A percentile compares a stretch with the other conserved stretches of the same genome.
Evolutionary conservation across 345 rosid genomes (phyloP).

Genomic region (Acer saccharum): DNA sequence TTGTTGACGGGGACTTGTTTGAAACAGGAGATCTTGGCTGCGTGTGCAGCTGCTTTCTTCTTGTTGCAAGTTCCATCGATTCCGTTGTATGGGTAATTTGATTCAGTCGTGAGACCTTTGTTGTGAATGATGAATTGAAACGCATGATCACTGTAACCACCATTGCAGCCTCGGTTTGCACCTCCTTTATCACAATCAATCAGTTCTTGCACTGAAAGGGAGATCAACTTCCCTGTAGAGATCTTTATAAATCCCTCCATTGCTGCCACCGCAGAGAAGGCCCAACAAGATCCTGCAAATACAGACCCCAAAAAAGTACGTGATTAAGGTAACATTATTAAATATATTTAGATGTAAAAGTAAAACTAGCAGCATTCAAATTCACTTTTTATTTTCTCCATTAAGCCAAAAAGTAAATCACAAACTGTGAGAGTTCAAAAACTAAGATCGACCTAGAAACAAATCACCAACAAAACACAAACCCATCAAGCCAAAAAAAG

Average conservation of each 20-base stretch:
- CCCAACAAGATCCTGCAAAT: slow-evolving; percentile 25
- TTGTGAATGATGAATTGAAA: slow-evolving; percentile 30
- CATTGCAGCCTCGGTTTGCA: slow-evolving; percentile 31
- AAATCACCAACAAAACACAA: not conserved
- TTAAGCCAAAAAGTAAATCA: too few relatives aligned
- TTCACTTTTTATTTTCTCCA: too few relatives aligned
- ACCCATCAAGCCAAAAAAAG: not conserved
- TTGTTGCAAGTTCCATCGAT: slow-evolving; percentile 18
- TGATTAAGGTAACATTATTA: too few relatives aligned
- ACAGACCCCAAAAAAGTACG: too few relatives aligned
- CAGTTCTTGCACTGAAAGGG: slow-evolving; percentile 34
- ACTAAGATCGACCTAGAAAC: not conserved
- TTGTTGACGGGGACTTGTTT: slow-evolving; percentile 23
- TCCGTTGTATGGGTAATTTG: slow-evolving; percentile 28
- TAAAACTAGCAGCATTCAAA: too few relatives aligned
- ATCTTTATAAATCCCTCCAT: slow-evolving; percentile 18
- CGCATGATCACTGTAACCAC: slow-evolving; percentile 36
- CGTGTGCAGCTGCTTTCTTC: not conserved
- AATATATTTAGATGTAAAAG: too few relatives aligned
- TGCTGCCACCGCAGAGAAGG: slow-evolving; percentile 24
- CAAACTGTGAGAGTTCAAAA: not conserved
- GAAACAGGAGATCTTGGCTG: slow-evolving; percentile 16
- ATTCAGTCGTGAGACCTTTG: slow-evolving; percentile 29
- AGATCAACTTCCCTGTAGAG: slow-evolving; percentile 18
- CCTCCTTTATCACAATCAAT: slow-evolving; percentile 31